A percentile compares a stretch with the other conserved stretches of the same genome.
Conservation (phyloP, 331 rosid genomes). For the Telfairia occidentalis region DNA sequence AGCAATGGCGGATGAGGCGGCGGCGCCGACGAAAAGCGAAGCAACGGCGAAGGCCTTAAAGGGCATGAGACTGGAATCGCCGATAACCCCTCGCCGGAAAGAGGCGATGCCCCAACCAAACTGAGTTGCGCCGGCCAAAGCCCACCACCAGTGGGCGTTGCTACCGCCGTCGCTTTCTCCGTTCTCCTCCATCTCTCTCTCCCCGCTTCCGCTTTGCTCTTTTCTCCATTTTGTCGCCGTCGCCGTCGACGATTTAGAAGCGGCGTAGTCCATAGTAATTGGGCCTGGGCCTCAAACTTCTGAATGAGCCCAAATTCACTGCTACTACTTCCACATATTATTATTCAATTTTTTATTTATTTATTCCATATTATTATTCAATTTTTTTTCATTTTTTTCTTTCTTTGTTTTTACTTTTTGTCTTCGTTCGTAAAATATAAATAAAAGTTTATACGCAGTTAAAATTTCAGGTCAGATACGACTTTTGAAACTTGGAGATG, state of each 20-base stretch:
- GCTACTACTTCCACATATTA: neutral
- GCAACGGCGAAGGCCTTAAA: conserved; percentile 70
- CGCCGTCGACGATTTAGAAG: neutral
- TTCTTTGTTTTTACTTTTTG: neutral
- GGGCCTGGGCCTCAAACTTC: neutral
- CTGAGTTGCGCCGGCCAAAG: conserved; percentile 47
- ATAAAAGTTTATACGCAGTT: neutral
- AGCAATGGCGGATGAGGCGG: conserved; percentile 47
- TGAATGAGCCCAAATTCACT: neutral
- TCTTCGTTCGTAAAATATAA: neutral
- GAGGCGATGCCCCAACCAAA: conserved; percentile 50
- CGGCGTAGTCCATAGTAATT: neutral
- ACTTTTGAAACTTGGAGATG: neutral
- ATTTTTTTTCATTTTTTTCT: too few species aligned
- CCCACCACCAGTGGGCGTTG: conserved; percentile 49
- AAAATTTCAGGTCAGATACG: neutral
- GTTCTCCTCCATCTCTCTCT: conserved; percentile 25
- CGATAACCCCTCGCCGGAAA: conserved; percentile 31
- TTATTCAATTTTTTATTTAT: too few species aligned
- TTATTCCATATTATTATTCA: too few species aligned
- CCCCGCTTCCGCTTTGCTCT: neutral
- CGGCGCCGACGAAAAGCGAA: conserved; percentile 64
- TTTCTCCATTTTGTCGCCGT: neutral
- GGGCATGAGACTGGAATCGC: conserved; percentile 57
- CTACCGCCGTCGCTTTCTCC: conserved; percentile 11